Base-by-base conservation (phyloP, 148 eudicot genomes). In the Agrostemma githago region DNA sequence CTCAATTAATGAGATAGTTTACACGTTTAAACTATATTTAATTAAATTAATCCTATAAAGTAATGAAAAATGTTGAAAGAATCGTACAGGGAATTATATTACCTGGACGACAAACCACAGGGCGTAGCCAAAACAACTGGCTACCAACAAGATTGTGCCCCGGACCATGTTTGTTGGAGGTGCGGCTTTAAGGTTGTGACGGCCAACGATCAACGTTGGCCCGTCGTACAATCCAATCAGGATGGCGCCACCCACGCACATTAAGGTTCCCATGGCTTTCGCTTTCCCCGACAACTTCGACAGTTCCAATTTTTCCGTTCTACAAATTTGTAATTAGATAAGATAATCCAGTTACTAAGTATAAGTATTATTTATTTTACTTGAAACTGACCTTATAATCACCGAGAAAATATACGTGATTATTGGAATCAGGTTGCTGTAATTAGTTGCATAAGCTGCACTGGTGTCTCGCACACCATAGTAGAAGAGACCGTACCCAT, bases 361-460 rank as follows among this genome's bases (percentile, higher is more conserved):
- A n/a, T n/a, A n/a, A n/a, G 34, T 26, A 26, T 26, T 0, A 26
- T 26, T 26, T 26, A 1, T 26, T 26, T 26, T 26, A 26, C 34
- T n/a, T n/a, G n/a, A n/a, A n/a, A n/a, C n/a, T n/a, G n/a, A 89
- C 92, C 96, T 65, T 16, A 74, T 7, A 6, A 89, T 66, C 19
- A 72, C 43, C 37, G 96, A 89, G 72, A 91, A 83, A 46, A 85
- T 4, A 66, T 85, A 89, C 12, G 96, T 91, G 61, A 79, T 78
- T 8, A 87, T 68, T 0, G 96, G 93, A 20, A 91, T 83, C 16
- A 91, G 83, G 46, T 83, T 89, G 78, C 86, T 88, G 65, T 85
- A 89, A 73, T 91, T 87, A 37, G 88, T 84, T 3, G 96, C 91
- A 62, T 82, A 90, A n/a, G 91, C 83, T 6, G 96, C 96, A 0